Percentiles rank a stretch among this genome's conserved stretches.
Conservation (phyloP, 352 stramenopile species). For the Globisporangium solare region DNA sequence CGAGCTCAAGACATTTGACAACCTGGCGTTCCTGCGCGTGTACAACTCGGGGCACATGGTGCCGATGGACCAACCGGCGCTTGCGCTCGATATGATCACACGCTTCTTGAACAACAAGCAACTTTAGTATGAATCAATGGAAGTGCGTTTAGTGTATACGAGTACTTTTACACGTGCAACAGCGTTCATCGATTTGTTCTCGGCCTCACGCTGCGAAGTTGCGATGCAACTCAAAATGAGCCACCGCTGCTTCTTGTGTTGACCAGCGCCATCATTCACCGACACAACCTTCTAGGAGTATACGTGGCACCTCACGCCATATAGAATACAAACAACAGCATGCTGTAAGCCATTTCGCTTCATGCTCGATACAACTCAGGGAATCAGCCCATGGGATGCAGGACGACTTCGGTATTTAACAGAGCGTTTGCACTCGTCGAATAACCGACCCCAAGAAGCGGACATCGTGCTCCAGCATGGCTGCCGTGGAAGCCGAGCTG, state of each 20-base stretch:
- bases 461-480: not conserved
- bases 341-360: not conserved
- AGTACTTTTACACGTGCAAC: too few relatives aligned
- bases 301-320: too few relatives aligned
- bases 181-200: not conserved
- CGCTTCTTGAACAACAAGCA: conserved; percentile 29
- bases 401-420: conserved; percentile 11
- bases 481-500: not conserved
- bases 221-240: not conserved
- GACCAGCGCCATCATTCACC: not conserved
- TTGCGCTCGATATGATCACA: conserved; percentile 40
- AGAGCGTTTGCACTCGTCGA: conserved; percentile 17
- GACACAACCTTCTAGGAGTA: not conserved
- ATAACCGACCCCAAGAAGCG: conserved; percentile 19
- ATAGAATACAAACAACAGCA: not conserved
- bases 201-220: conserved; percentile 1
- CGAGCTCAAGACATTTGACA: conserved; percentile 15
- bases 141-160: too few relatives aligned
- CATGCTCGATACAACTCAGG: not conserved
- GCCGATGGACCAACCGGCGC: conserved; percentile 39
- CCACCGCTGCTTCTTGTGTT: not conserved
- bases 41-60: conserved; percentile 46
- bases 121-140: not conserved
- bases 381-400: conserved; percentile 11
- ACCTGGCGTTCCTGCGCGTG: conserved; percentile 29